Evolutionary conservation across 345 rosid species (phyloP), one percentile per base, ranked within the genome.

Genomic region (Mallotus nudiflorus): DNA sequence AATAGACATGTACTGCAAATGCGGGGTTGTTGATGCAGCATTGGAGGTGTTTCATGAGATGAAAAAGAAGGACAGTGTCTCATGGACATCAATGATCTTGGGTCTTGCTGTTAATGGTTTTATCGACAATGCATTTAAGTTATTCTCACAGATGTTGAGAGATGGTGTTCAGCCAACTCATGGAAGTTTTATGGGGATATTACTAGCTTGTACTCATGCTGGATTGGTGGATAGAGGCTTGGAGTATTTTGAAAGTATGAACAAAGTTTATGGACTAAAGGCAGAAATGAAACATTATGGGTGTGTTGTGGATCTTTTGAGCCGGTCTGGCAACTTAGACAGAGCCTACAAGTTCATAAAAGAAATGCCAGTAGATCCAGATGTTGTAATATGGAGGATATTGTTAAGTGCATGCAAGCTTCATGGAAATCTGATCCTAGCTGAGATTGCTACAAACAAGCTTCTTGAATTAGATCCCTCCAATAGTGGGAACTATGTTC

Each of bases 231-330:
- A 67, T 52, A 13, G 49, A 73, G 77, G 72, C 14, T 42, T 73
- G 67, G 27, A 73, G 52, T 67, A 46, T 67, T 59, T 73, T 50
- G 67, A 52, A 40, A 50, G 42, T 40, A 73, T 73, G 72, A 62
- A 73, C 50, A 67, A 67, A 53, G 70, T 56, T 18, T 65, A 73
- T 31, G 65, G 76, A 28, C 28, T 73, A 16, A 65, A 6, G 28
- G 67, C 77, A 22, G 62, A 73, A 61, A 73, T 73, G 77, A 73
- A 73, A 40, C 77, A 73, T 51, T 73, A 60, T 15, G 77, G 77
- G 9, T 59, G 70, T 67, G 40, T 73, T 27, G 67, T 73, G 51
- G 77, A 73, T 33, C 77, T 73, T 44, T 33, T 73, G 49, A 60
- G 77, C 53, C 72, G 72, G 16, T 19, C 61, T 15, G 77, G 77